Base-by-base conservation (phyloP, 2,329 filamentous ascomycete species). In the Kalaharituber pfeilii region DNA sequence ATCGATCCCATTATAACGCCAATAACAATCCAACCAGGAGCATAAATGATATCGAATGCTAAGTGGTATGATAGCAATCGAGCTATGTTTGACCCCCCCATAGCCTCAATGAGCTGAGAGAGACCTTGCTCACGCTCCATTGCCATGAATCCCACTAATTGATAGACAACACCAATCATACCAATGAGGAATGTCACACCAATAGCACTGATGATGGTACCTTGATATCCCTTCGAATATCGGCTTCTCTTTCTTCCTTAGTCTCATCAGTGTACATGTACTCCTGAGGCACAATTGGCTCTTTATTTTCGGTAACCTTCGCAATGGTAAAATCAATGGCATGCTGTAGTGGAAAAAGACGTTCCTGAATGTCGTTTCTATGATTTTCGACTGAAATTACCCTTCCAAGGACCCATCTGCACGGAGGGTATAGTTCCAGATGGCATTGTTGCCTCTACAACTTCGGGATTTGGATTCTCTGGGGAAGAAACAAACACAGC, bases 361-460 rank as follows among this genome's bases (percentile, higher is more conserved):
- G 94, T 20, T 89, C 72, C 67, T 94, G 75, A 49, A 78, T 78
- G 65, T 86, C 82, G 64, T 94, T 94, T 60, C 75, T 73, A 45
- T 73, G 67, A n/a, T 72, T 71, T 29, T 80, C 72, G 27, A 82
- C 76, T 59, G 81, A 74, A 57, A 93, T 79, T 53, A 75, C 76
- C 6, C 68, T 66, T 20, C 81, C 80, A 94, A 73, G 0, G 78
- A 73, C 30, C 81, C 81, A 65, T 94, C 88, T 2, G 80, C 80
- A 54, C 84, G 75, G 25, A 94, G 72, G 0, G 85, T 88, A 65
- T 94, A 95, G 68, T 91, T 93, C 88, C 88, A 94, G 1, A 75
- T 75, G 5, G 74, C 75, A 1, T 66, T 59, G 8, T 85, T 85
- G 69, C 49, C 53, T 2, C 49, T 22, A 13, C 24, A 13, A 39